Percentiles rank a stretch among this genome's conserved stretches.
Conservation (phyloP, 768 basidiomycete genomes). For the Rhodotorula sphaerocarpa region DNA sequence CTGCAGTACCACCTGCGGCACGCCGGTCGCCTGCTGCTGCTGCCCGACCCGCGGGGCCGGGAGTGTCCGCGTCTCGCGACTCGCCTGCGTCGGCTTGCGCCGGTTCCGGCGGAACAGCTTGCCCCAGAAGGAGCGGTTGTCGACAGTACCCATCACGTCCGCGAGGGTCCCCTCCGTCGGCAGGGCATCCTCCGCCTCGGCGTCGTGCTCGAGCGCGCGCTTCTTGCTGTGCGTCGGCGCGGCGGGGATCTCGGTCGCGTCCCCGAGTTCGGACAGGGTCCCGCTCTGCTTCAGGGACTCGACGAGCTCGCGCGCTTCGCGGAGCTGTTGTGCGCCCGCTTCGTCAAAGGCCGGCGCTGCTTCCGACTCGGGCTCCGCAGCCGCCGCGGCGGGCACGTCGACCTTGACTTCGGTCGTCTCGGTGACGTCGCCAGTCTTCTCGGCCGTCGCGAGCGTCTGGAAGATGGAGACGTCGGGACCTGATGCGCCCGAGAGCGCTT, state of each 20-base stretch:
- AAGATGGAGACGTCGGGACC: slow-evolving; percentile 27
- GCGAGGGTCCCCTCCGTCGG: slow-evolving; percentile 24
- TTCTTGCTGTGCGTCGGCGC: slow-evolving; percentile 8
- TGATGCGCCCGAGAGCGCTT: slow-evolving; percentile 22
- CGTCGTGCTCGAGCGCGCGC: slow-evolving; percentile 24
- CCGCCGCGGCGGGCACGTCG: slow-evolving; percentile 21
- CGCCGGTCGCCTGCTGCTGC: not conserved
- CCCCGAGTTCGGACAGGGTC: slow-evolving; percentile 13
- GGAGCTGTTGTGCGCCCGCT: slow-evolving; percentile 28
- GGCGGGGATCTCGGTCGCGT: slow-evolving; percentile 2
- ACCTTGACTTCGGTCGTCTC: slow-evolving; percentile 36
- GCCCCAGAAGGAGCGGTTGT: slow-evolving; percentile 32
- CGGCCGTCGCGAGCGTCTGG: slow-evolving; percentile 23
- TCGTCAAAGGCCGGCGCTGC: slow-evolving; percentile 22
- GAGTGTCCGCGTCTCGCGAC: slow-evolving; percentile 5
- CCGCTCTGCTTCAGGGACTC: slow-evolving; percentile 29
- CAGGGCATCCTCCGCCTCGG: slow-evolving; percentile 16
- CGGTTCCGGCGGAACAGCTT: slow-evolving; percentile 31
- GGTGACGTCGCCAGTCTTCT: slow-evolving; percentile 17
- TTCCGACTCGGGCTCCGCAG: not conserved
- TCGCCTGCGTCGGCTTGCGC: slow-evolving; percentile 15
- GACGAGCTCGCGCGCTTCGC: slow-evolving; percentile 31
- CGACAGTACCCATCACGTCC: slow-evolving; percentile 18
- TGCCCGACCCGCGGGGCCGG: slow-evolving; percentile 2
- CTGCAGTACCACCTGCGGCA: slow-evolving; percentile 9